phyloP scores from a whole-genome alignment of 768 basidiomycete genomes.

The Thelephora ganbajun region DNA sequence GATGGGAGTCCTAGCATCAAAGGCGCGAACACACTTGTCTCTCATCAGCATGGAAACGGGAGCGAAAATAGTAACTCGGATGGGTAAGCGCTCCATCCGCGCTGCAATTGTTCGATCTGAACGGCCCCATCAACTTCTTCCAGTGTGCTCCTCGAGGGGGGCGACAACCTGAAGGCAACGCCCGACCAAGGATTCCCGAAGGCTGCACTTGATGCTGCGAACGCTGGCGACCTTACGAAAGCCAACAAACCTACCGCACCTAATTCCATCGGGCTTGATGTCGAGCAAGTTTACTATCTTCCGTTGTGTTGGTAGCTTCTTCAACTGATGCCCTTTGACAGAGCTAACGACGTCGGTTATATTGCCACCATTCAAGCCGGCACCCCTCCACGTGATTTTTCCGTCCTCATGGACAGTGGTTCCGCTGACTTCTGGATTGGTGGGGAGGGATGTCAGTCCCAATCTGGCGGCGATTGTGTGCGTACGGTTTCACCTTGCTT shows the following conservation, averaged over 20 bases:
- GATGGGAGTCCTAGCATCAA: neutral
- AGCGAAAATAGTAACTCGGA: too few relatives aligned
- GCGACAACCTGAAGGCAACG: constrained; percentile 8
- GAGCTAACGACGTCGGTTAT: constrained; percentile 41
- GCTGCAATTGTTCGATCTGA: too few relatives aligned
- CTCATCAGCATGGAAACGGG: too few relatives aligned
- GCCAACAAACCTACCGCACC: constrained; percentile 26
- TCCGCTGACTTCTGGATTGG: constrained; percentile 32
- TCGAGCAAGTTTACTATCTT: constrained; percentile 34
- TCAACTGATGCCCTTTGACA: constrained; percentile 7
- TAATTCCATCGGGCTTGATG: constrained; percentile 54
- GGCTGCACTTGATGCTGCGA: constrained; percentile 22
- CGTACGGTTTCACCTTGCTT: constrained; percentile 9
- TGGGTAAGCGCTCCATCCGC: too few relatives aligned
- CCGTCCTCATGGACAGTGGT: constrained; percentile 32
- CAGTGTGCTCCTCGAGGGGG: too few relatives aligned
- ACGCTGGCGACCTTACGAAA: constrained; percentile 24
- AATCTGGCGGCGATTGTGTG: constrained; percentile 24
- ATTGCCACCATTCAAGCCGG: constrained; percentile 29
- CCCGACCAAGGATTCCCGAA: constrained; percentile 20
- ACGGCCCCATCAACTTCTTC: too few relatives aligned
- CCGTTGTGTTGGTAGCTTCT: constrained; percentile 1
- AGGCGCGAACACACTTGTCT: too few relatives aligned
- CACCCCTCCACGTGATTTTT: constrained; percentile 27
- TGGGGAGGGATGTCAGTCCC: constrained; percentile 18